Base-by-base conservation (phyloP, 495 filamentous ascomycete genomes). In the Hyaloscypha variabilis region DNA sequence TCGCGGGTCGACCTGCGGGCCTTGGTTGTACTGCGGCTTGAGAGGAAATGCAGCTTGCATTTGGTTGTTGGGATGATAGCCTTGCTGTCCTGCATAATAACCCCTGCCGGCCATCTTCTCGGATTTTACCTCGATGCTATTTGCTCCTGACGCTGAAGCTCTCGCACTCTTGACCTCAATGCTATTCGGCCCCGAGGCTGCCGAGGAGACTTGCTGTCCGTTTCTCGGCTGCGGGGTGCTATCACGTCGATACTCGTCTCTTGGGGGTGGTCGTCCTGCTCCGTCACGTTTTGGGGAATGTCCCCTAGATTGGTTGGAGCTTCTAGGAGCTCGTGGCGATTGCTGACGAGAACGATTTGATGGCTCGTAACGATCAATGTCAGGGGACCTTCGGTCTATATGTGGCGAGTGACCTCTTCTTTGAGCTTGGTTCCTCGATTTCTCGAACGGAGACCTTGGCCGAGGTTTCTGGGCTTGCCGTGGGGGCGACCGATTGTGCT, bases 101-200 rank as follows among this genome's bases (percentile, higher is more conserved):
- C 73, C 78, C 63, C 75, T 70, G 17, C 75, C 74, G 46, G 69
- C 64, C 64, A 78, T 76, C 54, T 73, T 73, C 54, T 77, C 77
- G 24, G 76, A 69, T 54, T 76, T 70, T 26, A 74, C 71, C 17
- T 70, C 75, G 25, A 73, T 73, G 28, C 74, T 72, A 65, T 72
- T 74, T 8, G 71, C 73, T 49, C 70, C 69, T 24, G 67, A 72
- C 3, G 72, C 66, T 28, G 67, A 46, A 34, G 54, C 23, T 61
- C 64, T 58, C 28, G 21, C 19, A 13, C 63, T 31, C 34, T 60
- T 67, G 19, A 70, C 64, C 57, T 70, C 67, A 57, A 70, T 70
- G 49, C 64, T 70, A 46, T 71, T 71, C 29, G 68, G 65, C 30
- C 65, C 68, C 13, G 68, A 71, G 29, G 62, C 63, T 28, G 69